phyloP scores from a whole-genome alignment of 176 grass and related monocot species.

The Chrysopogon serrulatus region DNA sequence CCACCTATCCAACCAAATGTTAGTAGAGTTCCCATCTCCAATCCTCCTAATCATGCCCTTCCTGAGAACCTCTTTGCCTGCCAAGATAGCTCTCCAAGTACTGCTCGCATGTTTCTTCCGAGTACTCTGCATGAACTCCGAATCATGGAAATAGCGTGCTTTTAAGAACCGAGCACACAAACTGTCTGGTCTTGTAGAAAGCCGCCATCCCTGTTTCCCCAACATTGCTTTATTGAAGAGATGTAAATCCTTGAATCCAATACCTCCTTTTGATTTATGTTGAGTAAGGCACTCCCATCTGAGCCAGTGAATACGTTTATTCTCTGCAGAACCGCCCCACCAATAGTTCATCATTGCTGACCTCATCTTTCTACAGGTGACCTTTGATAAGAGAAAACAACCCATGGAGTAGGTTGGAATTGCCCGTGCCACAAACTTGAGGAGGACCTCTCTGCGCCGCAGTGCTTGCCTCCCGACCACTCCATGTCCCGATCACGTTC shows the following conservation, averaged over 20 bases:
- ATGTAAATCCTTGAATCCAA: neutral
- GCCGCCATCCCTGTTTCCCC: neutral
- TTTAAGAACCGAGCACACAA: neutral
- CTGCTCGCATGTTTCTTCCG: neutral
- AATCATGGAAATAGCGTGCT: neutral
- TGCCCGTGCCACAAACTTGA: too few species aligned
- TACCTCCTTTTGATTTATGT: neutral
- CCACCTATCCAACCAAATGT: neutral
- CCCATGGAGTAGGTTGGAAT: too few species aligned
- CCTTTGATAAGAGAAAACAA: too few species aligned
- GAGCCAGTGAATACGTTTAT: too few species aligned
- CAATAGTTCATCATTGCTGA: too few species aligned
- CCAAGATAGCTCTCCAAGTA: neutral
- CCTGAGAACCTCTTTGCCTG: neutral
- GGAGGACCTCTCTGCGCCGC: too few species aligned
- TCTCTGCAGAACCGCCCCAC: too few species aligned
- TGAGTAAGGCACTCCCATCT: too few species aligned
- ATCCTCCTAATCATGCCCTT: neutral
- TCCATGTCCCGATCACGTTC: too few species aligned
- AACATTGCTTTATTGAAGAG: neutral
- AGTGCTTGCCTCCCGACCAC: too few species aligned
- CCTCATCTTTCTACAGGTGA: too few species aligned
- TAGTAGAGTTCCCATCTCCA: neutral
- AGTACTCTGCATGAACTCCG: neutral
- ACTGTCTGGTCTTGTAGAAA: neutral